Evolutionary conservation across 805 yeast genomes (phyloP).

Genomic region (Lachancea meyersii): DNA sequence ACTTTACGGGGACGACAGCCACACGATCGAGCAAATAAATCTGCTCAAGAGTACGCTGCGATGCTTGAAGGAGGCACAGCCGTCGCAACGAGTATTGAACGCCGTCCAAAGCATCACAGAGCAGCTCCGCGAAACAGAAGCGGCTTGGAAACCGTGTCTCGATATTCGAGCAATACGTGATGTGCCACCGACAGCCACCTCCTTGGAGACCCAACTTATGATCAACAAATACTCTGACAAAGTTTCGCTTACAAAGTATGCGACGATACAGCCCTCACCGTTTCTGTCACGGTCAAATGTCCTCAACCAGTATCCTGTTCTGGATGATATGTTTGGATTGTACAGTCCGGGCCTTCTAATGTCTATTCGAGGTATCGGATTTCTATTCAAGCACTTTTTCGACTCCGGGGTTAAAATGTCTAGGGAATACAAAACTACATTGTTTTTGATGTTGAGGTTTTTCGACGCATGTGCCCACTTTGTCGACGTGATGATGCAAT

Average conservation of each 20-base stretch:
- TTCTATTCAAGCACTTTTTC: constrained; percentile 16
- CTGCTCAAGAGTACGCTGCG: constrained; percentile 7
- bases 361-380: constrained; percentile 30
- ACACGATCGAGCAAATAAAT: constrained; percentile 13
- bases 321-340: constrained; percentile 29
- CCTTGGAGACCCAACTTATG: constrained; percentile 27
- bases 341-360: constrained; percentile 26
- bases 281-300: constrained; percentile 1
- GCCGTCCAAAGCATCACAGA: constrained; percentile 16
- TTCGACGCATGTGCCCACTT: constrained; percentile 27
- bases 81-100: neutral
- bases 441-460: constrained; percentile 27
- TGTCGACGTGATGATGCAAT: constrained; percentile 13
- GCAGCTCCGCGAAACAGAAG: constrained; percentile 14
- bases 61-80: neutral
- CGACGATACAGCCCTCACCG: constrained; percentile 10
- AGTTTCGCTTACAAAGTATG: constrained; percentile 21
- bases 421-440: constrained; percentile 19
- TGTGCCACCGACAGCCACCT: constrained; percentile 9
- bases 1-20: constrained; percentile 21
- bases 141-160: constrained; percentile 21
- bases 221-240: constrained; percentile 24
- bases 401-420: constrained; percentile 11
- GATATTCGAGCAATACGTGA: constrained; percentile 9
- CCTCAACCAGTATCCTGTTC: constrained; percentile 18